These are phyloP conservation scores for Phylloporus rhodoxanthus DNA, from an alignment of 768 basidiomycete species.

Conservation along the genomic window DNA sequence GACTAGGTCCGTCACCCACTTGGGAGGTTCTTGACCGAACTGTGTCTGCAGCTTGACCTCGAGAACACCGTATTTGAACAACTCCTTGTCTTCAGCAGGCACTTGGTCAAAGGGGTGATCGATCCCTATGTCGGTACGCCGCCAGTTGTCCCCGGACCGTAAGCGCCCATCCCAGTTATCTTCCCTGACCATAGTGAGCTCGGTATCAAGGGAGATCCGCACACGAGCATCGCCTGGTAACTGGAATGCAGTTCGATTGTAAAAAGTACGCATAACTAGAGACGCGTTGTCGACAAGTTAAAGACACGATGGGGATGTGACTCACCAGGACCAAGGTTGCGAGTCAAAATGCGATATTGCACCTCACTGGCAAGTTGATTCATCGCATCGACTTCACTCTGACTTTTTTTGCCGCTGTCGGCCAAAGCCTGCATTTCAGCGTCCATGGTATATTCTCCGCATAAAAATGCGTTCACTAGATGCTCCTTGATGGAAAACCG, in stretches of 20 bases:
- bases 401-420: slow-evolving; percentile 87
- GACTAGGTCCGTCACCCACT: slow-evolving; percentile 96
- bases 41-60: slow-evolving; percentile 98
- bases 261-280: slow-evolving; percentile 92
- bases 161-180: slow-evolving; percentile 87
- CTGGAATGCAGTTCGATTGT: slow-evolving; percentile 98
- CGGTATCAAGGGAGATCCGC: slow-evolving; percentile 96
- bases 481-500: slow-evolving; percentile 94
- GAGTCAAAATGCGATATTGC: slow-evolving; percentile 82
- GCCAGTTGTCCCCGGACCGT: slow-evolving; percentile 88
- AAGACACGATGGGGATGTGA: not conserved
- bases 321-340: slow-evolving; percentile 77
- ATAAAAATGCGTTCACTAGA: slow-evolving; percentile 84
- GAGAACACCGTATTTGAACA: slow-evolving; percentile 94
- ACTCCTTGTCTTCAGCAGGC: slow-evolving; percentile 71
- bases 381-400: slow-evolving; percentile 88
- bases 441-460: slow-evolving; percentile 90
- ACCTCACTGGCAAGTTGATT: slow-evolving; percentile 96
- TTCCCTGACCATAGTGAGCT: slow-evolving; percentile 89
- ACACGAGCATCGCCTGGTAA: slow-evolving; percentile 98
- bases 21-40: slow-evolving; percentile 88
- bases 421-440: slow-evolving; percentile 83
- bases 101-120: slow-evolving; percentile 85
- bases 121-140: slow-evolving; percentile 88
- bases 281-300: not conserved